Percentiles rank a stretch among this genome's conserved stretches.
phyloP scores from a whole-genome alignment of 1,284 basidiomycete genomes.

The Moesziomyces sp. region DNA sequence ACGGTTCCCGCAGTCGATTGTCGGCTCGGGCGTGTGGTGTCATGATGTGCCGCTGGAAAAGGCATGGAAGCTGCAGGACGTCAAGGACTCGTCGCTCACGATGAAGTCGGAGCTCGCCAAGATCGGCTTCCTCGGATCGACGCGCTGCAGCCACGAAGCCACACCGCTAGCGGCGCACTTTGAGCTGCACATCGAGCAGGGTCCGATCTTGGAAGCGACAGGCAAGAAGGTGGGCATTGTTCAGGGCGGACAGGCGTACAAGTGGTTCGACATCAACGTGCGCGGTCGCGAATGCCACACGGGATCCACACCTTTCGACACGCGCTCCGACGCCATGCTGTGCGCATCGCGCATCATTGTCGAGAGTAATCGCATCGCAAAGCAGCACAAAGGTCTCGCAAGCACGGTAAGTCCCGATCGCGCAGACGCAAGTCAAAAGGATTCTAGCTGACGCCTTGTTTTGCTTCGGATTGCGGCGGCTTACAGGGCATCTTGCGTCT shows the following conservation, averaged over 20 bases:
- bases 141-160: conserved; percentile 33
- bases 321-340: conserved; percentile 41
- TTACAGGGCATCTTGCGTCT: conserved; percentile 35
- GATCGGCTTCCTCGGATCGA: conserved; percentile 32
- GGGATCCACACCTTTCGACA: conserved; percentile 41
- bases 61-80: conserved; percentile 33
- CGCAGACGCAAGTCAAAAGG: too few relatives aligned
- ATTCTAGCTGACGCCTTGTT: background rate
- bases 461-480: background rate
- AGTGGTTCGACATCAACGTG: conserved; percentile 47
- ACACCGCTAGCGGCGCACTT: conserved; percentile 42
- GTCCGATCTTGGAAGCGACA: conserved; percentile 36
- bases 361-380: conserved; percentile 42
- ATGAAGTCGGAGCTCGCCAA: conserved; percentile 42
- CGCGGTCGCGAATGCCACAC: conserved; percentile 39
- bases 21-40: conserved; percentile 63
- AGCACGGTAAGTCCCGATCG: conserved; percentile 23
- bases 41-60: conserved; percentile 36
- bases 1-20: conserved; percentile 48
- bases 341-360: conserved; percentile 42
- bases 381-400: conserved; percentile 28
- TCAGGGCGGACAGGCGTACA: conserved; percentile 43
- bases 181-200: conserved; percentile 49
- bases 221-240: conserved; percentile 37
- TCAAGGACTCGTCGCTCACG: conserved; percentile 27